Base-by-base conservation (phyloP, 2,329 filamentous ascomycete genomes). In the Aureobasidium leucospermi region DNA sequence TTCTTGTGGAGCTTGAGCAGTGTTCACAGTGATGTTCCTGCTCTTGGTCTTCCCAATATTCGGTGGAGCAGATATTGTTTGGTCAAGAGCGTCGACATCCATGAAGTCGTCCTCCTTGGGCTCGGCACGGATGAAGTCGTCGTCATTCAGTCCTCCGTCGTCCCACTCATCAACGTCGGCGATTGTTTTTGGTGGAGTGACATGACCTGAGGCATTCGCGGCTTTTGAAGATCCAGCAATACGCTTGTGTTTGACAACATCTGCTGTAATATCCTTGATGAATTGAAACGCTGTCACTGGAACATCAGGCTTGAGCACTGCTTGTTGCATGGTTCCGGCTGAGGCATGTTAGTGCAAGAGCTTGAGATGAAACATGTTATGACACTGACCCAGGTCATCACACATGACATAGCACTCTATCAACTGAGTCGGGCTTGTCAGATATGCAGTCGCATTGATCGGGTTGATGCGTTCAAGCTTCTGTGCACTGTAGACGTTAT, bases 381-480 rank as follows among this genome's bases (percentile, higher is more conserved):
- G 23, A 7, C 6, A 61, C 73, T 62, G 70, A 83, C 82, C 89
- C 66, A 97, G 87, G 45, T 90, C 86, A 73, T 96, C 93, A 64
- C 92, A 97, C 71, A 89, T 88, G 51, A 92, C 78, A 68, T 86
- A 84, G 62, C 85, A 89, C 28, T 79, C 79, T 36, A 94, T 81
- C 3, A 79, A 74, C 60, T 87, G 82, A 16, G 82, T 79, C 0
- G 76, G 69, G 4, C 75, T 75, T 1, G 71, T 79, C 19, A 90
- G 69, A 0, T 81, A 74, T 1, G 85, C 81, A 19, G 74, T 81
- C 63, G 87, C 86, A 0, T 77, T 71, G 2, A 91, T 68, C 9
- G 85, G 80, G 28, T 86, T 81, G 0, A 80, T 81, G 5, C 78
- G 79, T n/a, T 80, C 77, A 8, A 96, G 70, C 62, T 84, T 87